Conservation (phyloP, 2,329 filamentous ascomycete genomes). For the Beauveria scarabaeidicola region DNA sequence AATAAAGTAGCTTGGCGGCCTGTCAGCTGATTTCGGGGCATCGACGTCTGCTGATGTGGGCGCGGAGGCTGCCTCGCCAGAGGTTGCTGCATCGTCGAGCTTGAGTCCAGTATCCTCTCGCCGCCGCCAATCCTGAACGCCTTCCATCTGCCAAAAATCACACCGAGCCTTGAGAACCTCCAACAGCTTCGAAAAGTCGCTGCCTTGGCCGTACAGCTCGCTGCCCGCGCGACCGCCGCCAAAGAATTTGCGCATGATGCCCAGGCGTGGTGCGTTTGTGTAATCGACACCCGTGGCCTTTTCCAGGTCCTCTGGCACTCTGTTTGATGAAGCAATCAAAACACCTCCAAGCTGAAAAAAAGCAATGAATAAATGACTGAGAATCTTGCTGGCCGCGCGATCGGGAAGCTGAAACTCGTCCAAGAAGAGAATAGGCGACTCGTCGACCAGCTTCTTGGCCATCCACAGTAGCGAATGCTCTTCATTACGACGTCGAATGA, state of each 20-base stretch:
- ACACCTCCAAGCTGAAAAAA: conserved; percentile 81
- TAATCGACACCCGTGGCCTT: conserved; percentile 68
- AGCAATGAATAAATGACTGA: conserved; percentile 67
- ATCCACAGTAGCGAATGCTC: conserved; percentile 65
- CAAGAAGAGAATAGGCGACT: conserved; percentile 67
- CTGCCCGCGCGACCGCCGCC: conserved; percentile 32
- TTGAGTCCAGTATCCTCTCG: conserved; percentile 32
- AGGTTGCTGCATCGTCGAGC: neutral
- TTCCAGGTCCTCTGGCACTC: conserved; percentile 73
- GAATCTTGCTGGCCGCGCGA: conserved; percentile 66
- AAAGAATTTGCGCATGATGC: conserved; percentile 41
- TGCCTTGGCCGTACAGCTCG: conserved; percentile 49
- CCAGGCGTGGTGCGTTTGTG: conserved; percentile 44
- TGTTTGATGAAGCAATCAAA: conserved; percentile 70
- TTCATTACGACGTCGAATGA: conserved; percentile 17
- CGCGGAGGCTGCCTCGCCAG: neutral
- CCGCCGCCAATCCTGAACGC: conserved; percentile 61
- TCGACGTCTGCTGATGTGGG: conserved; percentile 4
- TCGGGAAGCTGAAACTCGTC: conserved; percentile 82
- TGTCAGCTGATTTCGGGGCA: conserved; percentile 16
- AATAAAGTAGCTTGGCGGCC: conserved; percentile 24
- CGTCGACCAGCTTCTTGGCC: conserved; percentile 66
- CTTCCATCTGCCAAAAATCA: conserved; percentile 79
- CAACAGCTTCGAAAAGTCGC: conserved; percentile 68
- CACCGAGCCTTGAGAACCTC: conserved; percentile 69